phyloP scores from a whole-genome alignment of 306 rosid species.

The Trifolium fragiferum region DNA sequence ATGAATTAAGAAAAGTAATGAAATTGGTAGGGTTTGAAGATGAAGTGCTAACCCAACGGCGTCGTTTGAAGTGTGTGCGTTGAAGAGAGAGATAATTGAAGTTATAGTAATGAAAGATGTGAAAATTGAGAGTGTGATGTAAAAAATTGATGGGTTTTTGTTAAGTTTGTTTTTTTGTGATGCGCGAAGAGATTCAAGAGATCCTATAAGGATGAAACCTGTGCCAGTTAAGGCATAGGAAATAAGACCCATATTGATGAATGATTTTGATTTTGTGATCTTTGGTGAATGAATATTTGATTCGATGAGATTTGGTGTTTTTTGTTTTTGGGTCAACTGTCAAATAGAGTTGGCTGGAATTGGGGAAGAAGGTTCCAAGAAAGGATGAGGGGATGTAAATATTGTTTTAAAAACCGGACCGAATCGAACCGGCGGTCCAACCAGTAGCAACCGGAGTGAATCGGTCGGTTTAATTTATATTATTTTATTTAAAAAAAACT shows the following conservation, averaged over 20 bases:
- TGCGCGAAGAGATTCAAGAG: constrained; percentile 52
- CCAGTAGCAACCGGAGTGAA: too few species aligned
- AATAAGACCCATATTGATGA: constrained; percentile 56
- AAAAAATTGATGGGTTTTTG: constrained; percentile 27
- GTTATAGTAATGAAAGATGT: constrained; percentile 55
- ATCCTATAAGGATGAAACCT: constrained; percentile 66
- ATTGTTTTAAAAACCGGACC: too few species aligned
- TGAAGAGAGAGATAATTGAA: constrained; percentile 57
- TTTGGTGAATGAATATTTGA: not conserved
- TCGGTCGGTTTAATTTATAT: too few species aligned
- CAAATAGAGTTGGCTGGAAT: not conserved
- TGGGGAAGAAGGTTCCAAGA: not conserved
- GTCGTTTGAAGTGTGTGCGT: constrained; percentile 63
- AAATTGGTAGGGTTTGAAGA: constrained; percentile 57
- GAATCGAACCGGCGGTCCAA: too few species aligned
- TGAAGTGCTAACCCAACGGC: constrained; percentile 73
- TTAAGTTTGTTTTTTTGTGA: constrained; percentile 20
- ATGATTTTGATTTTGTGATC: not conserved
- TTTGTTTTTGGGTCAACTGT: not conserved
- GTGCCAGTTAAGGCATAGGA: constrained; percentile 58
- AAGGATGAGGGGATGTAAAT: not conserved
- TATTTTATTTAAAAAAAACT: too few species aligned
- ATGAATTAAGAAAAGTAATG: constrained; percentile 64
- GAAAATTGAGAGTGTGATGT: constrained; percentile 44
- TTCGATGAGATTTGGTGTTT: not conserved